These are phyloP conservation scores for Fusarium goolgardi DNA, from an alignment of 2,329 filamentous ascomycete genomes.

Conservation along the genomic window DNA sequence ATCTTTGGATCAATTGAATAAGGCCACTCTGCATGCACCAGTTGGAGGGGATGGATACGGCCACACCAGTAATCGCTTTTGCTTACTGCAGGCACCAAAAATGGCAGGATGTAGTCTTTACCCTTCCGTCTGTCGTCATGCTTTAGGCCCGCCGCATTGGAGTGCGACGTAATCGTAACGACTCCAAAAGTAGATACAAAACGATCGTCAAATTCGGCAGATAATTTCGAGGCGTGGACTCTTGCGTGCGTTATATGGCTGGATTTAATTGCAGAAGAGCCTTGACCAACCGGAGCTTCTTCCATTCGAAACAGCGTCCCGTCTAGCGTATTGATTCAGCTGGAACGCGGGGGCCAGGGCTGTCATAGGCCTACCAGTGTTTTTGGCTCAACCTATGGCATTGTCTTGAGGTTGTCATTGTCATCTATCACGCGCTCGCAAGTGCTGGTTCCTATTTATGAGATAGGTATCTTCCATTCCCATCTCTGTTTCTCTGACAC, in stretches of 20 bases:
- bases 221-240: slow-evolving; percentile 7
- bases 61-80: slow-evolving; percentile 18
- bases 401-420: slow-evolving; percentile 33
- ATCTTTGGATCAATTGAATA: slow-evolving; percentile 13
- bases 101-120: slow-evolving; percentile 1
- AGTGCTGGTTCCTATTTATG: not conserved
- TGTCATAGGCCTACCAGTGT: slow-evolving; percentile 4
- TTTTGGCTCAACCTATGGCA: slow-evolving; percentile 15
- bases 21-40: slow-evolving; percentile 10
- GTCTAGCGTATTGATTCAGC: slow-evolving; percentile 23
- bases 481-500: not conserved
- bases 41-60: slow-evolving; percentile 20
- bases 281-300: slow-evolving; percentile 24
- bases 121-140: slow-evolving; percentile 30
- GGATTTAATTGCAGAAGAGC: slow-evolving; percentile 11
- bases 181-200: slow-evolving; percentile 2
- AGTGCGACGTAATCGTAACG: slow-evolving; percentile 21
- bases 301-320: slow-evolving; percentile 4
- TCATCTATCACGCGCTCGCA: slow-evolving; percentile 37
- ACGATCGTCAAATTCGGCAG: slow-evolving; percentile 8
- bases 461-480: not conserved
- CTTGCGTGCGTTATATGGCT: slow-evolving; percentile 7
- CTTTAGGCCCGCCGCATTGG: slow-evolving; percentile 30
- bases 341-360: slow-evolving; percentile 7
- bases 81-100: slow-evolving; percentile 21